phyloP scores from a whole-genome alignment of 2,329 filamentous ascomycete genomes.

The Orbilia brochopaga region DNA sequence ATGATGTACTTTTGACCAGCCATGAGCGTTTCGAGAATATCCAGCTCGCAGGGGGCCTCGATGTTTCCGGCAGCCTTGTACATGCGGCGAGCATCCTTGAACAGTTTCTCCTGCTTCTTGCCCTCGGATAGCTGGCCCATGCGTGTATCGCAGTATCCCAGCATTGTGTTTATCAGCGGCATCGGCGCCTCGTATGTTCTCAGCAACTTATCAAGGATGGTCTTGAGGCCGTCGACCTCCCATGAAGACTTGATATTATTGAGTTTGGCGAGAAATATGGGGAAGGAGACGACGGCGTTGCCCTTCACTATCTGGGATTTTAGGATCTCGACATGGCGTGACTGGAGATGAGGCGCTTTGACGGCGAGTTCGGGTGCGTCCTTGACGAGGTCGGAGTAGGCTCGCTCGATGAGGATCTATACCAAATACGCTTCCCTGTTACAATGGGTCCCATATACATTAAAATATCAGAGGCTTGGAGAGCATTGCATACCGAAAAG shows the following conservation, averaged over 20 bases:
- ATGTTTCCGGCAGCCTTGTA: conserved; percentile 35
- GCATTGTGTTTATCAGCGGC: conserved; percentile 23
- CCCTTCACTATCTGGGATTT: conserved; percentile 31
- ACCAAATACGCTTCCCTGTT: neutral
- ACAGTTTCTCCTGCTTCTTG: conserved; percentile 21
- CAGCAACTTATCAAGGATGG: conserved; percentile 22
- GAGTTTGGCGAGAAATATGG: conserved; percentile 30
- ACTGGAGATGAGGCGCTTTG: conserved; percentile 5
- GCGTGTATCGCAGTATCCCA: conserved; percentile 32
- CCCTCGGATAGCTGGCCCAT: conserved; percentile 22
- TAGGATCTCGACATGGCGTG: conserved; percentile 28
- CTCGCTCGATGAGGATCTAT: conserved; percentile 27
- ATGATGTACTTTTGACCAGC: conserved; percentile 20
- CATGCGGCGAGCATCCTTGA: conserved; percentile 31
- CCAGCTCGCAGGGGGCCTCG: conserved; percentile 45
- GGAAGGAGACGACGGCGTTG: conserved; percentile 15
- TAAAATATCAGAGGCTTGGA: neutral
- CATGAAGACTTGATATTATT: conserved; percentile 13
- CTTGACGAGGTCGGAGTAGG: conserved; percentile 33
- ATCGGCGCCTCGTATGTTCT: conserved; percentile 9
- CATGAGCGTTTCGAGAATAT: conserved; percentile 24
- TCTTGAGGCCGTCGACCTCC: conserved; percentile 8
- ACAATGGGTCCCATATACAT: neutral
- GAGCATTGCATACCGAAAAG: conserved; percentile 22
- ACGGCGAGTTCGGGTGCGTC: conserved; percentile 13